These are phyloP conservation scores for Fusarium beomiforme DNA, from an alignment of 2,329 filamentous ascomycete genomes.

Conservation along the genomic window DNA sequence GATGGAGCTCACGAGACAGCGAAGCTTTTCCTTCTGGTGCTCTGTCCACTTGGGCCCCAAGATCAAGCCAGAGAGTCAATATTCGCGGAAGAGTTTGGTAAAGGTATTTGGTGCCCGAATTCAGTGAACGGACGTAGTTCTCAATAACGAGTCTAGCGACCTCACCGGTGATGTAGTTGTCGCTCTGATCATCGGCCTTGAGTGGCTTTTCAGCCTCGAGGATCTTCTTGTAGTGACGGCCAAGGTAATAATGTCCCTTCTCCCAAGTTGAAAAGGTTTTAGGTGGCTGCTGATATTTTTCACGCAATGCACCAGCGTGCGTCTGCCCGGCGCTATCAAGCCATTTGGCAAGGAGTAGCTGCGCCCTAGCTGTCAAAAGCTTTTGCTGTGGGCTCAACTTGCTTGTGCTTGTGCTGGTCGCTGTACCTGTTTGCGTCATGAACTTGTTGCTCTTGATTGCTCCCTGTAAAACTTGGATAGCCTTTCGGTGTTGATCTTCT, in stretches of 20 bases:
- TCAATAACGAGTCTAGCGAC: conserved; percentile 89
- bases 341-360: conserved; percentile 95
- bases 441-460: conserved; percentile 87
- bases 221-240: conserved; percentile 96
- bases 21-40: conserved; percentile 65
- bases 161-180: conserved; percentile 82
- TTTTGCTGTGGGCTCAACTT: conserved; percentile 62
- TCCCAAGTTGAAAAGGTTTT: conserved; percentile 81
- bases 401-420: conserved; percentile 45
- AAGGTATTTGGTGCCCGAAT: conserved; percentile 92
- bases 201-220: conserved; percentile 87
- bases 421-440: conserved; percentile 58
- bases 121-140: conserved; percentile 88
- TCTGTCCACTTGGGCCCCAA: conserved; percentile 80
- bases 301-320: conserved; percentile 79
- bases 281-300: conserved; percentile 86
- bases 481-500: conserved; percentile 91
- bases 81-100: conserved; percentile 94
- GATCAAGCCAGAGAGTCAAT: conserved; percentile 92
- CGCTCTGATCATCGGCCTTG: conserved; percentile 78
- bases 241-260: conserved; percentile 96
- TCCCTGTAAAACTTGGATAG: conserved; percentile 88
- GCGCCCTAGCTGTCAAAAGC: conserved; percentile 77
- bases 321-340: conserved; percentile 95
- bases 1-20: conserved; percentile 61